Evolutionary conservation across 225 moss, liverwort and hornwort genomes (phyloP).

Genomic region (Neckera pumila): DNA sequence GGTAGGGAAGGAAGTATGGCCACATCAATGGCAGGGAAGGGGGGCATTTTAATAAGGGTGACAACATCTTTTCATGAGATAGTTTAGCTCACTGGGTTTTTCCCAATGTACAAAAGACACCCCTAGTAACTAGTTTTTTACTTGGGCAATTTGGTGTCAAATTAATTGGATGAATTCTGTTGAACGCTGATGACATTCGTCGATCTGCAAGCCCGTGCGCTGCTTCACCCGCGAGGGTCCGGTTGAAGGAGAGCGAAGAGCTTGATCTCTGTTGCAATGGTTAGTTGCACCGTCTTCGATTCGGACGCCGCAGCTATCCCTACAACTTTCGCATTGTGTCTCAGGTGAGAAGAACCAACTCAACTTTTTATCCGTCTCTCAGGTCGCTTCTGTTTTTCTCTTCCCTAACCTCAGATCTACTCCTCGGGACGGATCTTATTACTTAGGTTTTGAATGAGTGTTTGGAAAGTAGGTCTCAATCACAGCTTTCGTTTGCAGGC

Average conservation of each 20-base stretch:
- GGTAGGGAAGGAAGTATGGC: too few relatives aligned
- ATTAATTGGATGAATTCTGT: neutral
- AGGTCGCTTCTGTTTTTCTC: neutral
- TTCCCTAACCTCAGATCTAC: slow-evolving; percentile 3
- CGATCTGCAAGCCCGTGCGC: neutral
- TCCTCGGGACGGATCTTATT: neutral
- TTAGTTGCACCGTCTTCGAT: neutral
- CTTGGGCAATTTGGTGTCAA: neutral
- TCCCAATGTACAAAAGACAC: too few relatives aligned
- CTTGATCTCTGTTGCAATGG: neutral
- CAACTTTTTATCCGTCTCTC: neutral
- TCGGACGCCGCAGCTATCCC: neutral
- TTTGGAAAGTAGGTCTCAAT: neutral
- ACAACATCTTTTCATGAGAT: too few relatives aligned
- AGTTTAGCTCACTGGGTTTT: too few relatives aligned
- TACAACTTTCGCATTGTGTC: neutral
- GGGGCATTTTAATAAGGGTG: too few relatives aligned
- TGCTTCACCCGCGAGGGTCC: neutral
- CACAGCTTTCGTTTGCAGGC: neutral
- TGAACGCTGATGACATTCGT: neutral
- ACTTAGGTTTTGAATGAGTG: slow-evolving; percentile 6
- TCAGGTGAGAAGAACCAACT: neutral
- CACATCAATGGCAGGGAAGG: too few relatives aligned
- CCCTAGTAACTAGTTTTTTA: too few relatives aligned
- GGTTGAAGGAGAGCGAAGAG: neutral